These are phyloP conservation scores for Fusarium acutatum DNA, from an alignment of 2,329 filamentous ascomycete genomes.

Conservation along the genomic window DNA sequence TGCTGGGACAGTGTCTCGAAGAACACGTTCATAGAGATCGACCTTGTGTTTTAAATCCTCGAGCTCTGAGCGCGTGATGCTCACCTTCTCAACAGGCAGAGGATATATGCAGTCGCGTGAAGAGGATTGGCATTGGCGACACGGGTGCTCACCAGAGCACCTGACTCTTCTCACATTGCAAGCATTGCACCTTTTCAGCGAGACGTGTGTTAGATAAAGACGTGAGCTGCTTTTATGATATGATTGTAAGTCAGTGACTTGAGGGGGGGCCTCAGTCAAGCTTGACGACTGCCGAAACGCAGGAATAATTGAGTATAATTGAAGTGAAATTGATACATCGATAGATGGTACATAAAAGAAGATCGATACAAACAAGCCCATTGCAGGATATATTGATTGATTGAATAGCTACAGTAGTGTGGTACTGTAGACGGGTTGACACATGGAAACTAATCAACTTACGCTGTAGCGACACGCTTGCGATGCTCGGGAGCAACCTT, in stretches of 20 bases:
- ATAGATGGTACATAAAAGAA: neutral
- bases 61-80: conserved; percentile 52
- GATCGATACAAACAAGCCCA: neutral
- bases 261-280: neutral
- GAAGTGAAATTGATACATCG: neutral
- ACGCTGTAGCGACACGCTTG: conserved; percentile 61
- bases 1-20: conserved; percentile 48
- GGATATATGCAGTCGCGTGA: conserved; percentile 60
- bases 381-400: neutral
- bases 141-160: conserved; percentile 60
- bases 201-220: conserved; percentile 19
- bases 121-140: conserved; percentile 54
- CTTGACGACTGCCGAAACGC: neutral
- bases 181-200: conserved; percentile 56
- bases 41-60: conserved; percentile 52
- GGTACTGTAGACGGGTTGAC: neutral
- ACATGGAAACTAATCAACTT: conserved; percentile 42
- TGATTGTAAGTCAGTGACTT: neutral
- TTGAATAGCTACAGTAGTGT: neutral
- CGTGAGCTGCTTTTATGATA: neutral
- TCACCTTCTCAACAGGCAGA: conserved; percentile 53
- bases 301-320: neutral
- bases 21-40: conserved; percentile 51
- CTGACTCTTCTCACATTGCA: conserved; percentile 63
- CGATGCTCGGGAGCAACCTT: conserved; percentile 57